Conservation (phyloP, 1,139 yeast species). For the Sugiyamaella novakii region DNA sequence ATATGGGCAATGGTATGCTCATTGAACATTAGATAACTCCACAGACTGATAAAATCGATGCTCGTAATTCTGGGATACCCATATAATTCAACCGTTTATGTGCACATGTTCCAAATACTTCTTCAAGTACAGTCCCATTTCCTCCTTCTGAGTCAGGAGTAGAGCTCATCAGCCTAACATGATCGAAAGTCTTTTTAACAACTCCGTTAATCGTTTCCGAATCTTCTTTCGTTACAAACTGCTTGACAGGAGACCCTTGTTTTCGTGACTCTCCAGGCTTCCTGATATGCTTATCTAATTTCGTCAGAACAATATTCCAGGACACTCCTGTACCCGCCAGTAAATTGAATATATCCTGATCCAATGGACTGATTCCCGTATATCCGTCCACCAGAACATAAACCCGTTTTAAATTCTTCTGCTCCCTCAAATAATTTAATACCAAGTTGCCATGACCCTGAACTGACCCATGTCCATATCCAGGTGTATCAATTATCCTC, state of each 20-base stretch:
- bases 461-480: constrained; percentile 72
- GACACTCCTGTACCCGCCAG: constrained; percentile 60
- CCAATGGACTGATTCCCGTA: constrained; percentile 61
- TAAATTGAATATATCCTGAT: constrained; percentile 53
- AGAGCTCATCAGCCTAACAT: constrained; percentile 16
- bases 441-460: constrained; percentile 70
- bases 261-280: constrained; percentile 17
- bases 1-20: no score
- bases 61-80: constrained; percentile 36
- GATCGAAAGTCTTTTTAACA: constrained; percentile 18
- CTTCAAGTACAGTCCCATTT: constrained; percentile 28
- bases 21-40: constrained; percentile 6
- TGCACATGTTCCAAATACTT: constrained; percentile 34
- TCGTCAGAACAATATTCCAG: constrained; percentile 75
- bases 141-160: constrained; percentile 21
- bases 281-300: constrained; percentile 54
- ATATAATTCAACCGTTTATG: constrained; percentile 24
- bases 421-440: constrained; percentile 57
- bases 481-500: constrained; percentile 79
- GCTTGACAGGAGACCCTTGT: neutral
- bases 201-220: constrained; percentile 22
- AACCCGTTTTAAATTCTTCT: constrained; percentile 58
- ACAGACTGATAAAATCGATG: constrained; percentile 30
- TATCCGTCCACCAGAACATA: constrained; percentile 62
- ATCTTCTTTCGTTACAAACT: constrained; percentile 24